Base-by-base conservation (phyloP, 225 moss, liverwort and hornwort genomes). In the Pseudisothecium myosuroides region DNA sequence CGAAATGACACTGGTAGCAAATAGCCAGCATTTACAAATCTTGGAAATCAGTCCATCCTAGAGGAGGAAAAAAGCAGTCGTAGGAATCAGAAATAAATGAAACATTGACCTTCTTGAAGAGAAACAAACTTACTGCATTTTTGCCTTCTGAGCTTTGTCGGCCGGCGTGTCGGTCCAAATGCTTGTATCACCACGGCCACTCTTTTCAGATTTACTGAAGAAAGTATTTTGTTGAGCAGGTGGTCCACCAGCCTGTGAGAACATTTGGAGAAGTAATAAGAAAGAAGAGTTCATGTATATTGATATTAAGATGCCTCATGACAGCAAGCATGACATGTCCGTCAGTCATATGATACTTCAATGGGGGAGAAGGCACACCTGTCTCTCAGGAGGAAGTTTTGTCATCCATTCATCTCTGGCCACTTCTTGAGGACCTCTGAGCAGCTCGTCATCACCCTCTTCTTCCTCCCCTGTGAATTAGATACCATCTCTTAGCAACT, bases 331-430 rank as follows among this genome's bases (percentile, higher is more conserved):
- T 68, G 47, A 85, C 18, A 80, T 60, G 36, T 52, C 28, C 43
- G 72, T 45, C 29, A 56, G 47, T 37, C 15, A 31, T 29, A 58
- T 68, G 26, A 11, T 47, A 74, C 37, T 45, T 43, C 27, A 31
- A 84, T 29, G 49, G 56, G 45, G 19, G 27, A 59, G 52, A 86
- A 47, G 34, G 56, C 84, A 59, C 28, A 96, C 97, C 97, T 97
- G 95, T 94, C 96, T 93, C 91, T 96, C 98, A n/a, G 96, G 97
- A 37, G 98, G 98, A 68, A 98, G 94, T 58, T 92, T 95, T 60
- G 97, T 98, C 98, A 98, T 98, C 98, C 98, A 98, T 79, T 97
- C 96, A 90, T 98, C 98, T 59, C 98, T 94, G 49, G 89, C 90
- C 52, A 90, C 94, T 81, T 96, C 96, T 88, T 95, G 93, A 65